These are phyloP conservation scores for Paecilomyces dactylethromorphus DNA, from an alignment of 2,329 filamentous ascomycete species.

Conservation along the genomic window DNA sequence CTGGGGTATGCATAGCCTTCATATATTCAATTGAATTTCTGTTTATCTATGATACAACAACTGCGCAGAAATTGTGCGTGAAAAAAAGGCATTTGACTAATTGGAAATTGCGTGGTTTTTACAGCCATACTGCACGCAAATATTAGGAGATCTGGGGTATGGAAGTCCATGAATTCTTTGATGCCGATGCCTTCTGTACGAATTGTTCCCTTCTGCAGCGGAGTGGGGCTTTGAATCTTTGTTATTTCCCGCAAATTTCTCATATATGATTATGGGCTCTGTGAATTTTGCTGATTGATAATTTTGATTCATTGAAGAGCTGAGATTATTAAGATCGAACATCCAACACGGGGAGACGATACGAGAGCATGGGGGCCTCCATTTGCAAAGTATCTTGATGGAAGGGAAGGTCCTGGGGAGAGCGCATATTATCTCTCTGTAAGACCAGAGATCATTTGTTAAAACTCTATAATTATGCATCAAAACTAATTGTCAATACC, in stretches of 20 bases:
- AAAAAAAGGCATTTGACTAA: neutral
- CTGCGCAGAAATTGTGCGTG: neutral
- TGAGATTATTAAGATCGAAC: conserved; percentile 29
- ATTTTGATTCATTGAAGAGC: neutral
- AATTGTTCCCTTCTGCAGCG: conserved; percentile 3
- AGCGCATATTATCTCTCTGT: conserved; percentile 6
- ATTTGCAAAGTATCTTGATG: conserved; percentile 1
- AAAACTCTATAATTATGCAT: neutral
- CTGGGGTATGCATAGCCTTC: conserved; percentile 11
- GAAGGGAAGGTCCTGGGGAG: conserved; percentile 4
- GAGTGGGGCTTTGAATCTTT: neutral
- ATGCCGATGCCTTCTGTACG: neutral
- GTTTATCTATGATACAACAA: neutral
- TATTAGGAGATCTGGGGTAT: conserved; percentile 31
- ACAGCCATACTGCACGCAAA: conserved; percentile 36
- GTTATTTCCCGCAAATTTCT: neutral
- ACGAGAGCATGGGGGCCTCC: conserved; percentile 14
- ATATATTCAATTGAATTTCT: neutral
- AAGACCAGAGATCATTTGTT: neutral
- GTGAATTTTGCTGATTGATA: neutral
- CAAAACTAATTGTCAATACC: neutral
- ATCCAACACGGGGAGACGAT: conserved; percentile 24
- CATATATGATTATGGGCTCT: neutral
- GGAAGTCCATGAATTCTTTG: neutral
- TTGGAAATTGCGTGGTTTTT: neutral